phyloP scores from a whole-genome alignment of 2,329 filamentous ascomycete species.

The Elsinoe fawcettii region DNA sequence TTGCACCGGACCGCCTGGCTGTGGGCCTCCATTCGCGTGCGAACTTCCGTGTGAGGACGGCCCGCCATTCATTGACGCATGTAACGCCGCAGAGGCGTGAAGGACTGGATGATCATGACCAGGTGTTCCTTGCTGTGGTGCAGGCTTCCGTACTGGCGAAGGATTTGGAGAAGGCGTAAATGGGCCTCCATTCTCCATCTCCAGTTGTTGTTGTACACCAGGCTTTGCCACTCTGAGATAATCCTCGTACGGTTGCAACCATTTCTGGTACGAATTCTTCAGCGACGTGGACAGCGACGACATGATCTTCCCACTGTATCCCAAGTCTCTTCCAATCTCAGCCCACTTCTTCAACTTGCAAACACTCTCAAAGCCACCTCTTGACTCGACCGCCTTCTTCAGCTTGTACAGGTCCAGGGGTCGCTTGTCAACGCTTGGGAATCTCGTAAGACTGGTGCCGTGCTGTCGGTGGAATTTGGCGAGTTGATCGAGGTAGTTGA shows the following conservation, averaged over 20 bases:
- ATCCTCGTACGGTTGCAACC: conserved; percentile 94
- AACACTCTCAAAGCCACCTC: conserved; percentile 91
- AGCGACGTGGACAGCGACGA: conserved; percentile 94
- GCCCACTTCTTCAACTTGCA: conserved; percentile 99
- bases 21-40: conserved; percentile 15
- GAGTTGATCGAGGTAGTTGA: conserved; percentile 91
- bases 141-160: conserved; percentile 58
- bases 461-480: conserved; percentile 96
- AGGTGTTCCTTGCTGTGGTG: conserved; percentile 40
- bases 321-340: conserved; percentile 90
- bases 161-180: conserved; percentile 70
- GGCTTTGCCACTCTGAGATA: conserved; percentile 87
- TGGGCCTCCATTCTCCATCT: conserved; percentile 86
- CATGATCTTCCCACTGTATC: conserved; percentile 99
- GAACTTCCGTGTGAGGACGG: background rate
- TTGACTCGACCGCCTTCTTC: conserved; percentile 91
- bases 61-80: conserved; percentile 36
- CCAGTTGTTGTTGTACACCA: conserved; percentile 90
- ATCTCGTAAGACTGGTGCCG: conserved; percentile 84
- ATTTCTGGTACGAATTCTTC: conserved; percentile 96
- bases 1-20: background rate
- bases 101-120: conserved; percentile 58
- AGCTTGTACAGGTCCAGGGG: conserved; percentile 90
- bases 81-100: conserved; percentile 48
- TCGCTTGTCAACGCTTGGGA: conserved; percentile 95